Evolutionary conservation across 495 filamentous ascomycete genomes (phyloP), one percentile per base, ranked within the genome.

Genomic region (Daldinia caldariorum): DNA sequence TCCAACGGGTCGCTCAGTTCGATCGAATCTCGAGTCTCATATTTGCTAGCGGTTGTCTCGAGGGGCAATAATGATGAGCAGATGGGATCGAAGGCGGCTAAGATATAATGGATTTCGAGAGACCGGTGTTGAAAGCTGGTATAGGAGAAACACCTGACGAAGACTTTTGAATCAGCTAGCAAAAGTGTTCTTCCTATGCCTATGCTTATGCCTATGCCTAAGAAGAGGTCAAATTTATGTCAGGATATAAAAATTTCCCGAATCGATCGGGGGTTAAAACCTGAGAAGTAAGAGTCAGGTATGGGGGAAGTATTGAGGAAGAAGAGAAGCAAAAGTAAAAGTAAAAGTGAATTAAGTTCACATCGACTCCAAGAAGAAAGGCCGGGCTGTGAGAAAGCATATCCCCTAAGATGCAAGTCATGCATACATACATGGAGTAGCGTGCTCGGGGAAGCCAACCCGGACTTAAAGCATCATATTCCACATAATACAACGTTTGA

Each of bases 301-400:
- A 26, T 26, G 26, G 3, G 26, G 26, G 22, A 9, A 10, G 26
- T 32, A 32, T 53, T 20, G 31, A 29, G 14, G 32, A 20, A 45
- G 41, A 60, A 59, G 35, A 41, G 41, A 60, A 59, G 35, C 32
- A 26, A 39, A 50, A 67, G 56, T 32, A 58, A 51, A 6, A 53
- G 26, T 53, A 31, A 29, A 53, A 16, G 49, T 53, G 22, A 32
- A 53, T 16, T 16, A 32, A 49, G 20, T 56, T 64, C 45, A 64
- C 55, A 8, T 60, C 47, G 55, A 56, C 61, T 31, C 49, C 26
- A 43, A 14, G 39, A 64, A 63, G 26, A 69, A 60, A 47, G 43
- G 37, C 39, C 55, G 49, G 20, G 54, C 47, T 55, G 41, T 51
- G 39, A 34, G 69, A 66, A 71, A 71, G 50, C 68, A 66, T 66